Conservation (phyloP, 768 basidiomycete species). For the Russula olivacea region DNA sequence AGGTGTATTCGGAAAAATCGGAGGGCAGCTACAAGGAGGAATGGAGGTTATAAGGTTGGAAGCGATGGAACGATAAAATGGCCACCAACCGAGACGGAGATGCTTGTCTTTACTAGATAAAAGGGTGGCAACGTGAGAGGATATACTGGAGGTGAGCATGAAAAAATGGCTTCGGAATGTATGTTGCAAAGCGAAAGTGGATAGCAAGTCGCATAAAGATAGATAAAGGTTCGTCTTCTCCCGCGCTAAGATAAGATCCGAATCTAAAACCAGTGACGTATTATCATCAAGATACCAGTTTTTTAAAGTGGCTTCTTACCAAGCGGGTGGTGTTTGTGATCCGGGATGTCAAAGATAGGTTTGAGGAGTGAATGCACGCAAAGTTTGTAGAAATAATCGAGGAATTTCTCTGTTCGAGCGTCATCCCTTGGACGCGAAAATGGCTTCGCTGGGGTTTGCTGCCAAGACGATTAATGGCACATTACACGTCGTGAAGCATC, state of each 20-base stretch:
- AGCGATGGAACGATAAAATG: constrained; percentile 20
- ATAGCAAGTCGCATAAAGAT: constrained; percentile 86
- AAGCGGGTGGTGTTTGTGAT: constrained; percentile 42
- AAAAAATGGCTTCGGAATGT: constrained; percentile 89
- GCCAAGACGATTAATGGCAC: not conserved
- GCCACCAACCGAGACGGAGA: constrained; percentile 73
- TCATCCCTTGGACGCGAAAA: constrained; percentile 69
- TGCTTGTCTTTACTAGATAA: constrained; percentile 86
- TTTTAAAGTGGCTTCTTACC: constrained; percentile 24
- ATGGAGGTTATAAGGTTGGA: not conserved
- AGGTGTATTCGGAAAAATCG: constrained; percentile 87
- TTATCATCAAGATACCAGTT: not conserved
- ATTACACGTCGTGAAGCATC: not conserved
- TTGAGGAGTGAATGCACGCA: constrained; percentile 74
- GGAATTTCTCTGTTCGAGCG: constrained; percentile 79
- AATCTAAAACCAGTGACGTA: constrained; percentile 35
- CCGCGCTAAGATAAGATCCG: constrained; percentile 51
- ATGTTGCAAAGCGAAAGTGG: constrained; percentile 85
- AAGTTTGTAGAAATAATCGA: constrained; percentile 90
- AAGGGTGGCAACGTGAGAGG: constrained; percentile 66
- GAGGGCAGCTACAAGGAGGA: constrained; percentile 61
- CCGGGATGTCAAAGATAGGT: constrained; percentile 70
- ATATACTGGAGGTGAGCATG: constrained; percentile 73
- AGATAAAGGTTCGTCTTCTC: constrained; percentile 80
- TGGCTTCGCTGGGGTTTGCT: constrained; percentile 33